Evolutionary conservation across 2,329 filamentous ascomycete species (phyloP).

Genomic region (Sporothrix phasma): DNA sequence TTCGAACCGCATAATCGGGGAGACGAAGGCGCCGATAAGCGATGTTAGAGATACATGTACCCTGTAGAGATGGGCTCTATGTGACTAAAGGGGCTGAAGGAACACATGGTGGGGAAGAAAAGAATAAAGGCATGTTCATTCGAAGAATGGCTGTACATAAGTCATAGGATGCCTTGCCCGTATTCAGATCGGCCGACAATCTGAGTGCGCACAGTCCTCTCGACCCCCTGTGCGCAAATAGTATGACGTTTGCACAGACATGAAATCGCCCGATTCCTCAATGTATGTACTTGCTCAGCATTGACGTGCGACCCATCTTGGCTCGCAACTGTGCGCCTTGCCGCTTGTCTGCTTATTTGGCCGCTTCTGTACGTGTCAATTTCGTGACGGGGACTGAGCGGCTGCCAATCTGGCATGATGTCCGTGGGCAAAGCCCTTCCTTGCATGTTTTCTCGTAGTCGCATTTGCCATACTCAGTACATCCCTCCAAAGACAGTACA

Average conservation of each 20-base stretch:
- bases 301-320: not conserved
- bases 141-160: too few species aligned
- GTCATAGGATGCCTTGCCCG: too few species aligned
- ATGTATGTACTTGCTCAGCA: too few species aligned
- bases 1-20: constrained; percentile 10
- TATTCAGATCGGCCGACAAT: not conserved
- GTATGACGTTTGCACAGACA: not conserved
- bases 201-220: not conserved
- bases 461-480: too few species aligned
- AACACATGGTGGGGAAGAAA: too few species aligned
- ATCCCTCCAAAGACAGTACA: too few species aligned
- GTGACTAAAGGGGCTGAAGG: not conserved
- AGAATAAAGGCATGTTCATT: too few species aligned
- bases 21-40: not conserved
- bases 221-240: not conserved
- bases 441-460: too few species aligned
- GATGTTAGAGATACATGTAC: not conserved
- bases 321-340: not conserved
- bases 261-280: too few species aligned
- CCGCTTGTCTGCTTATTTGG: not conserved
- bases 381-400: not conserved
- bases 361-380: not conserved
- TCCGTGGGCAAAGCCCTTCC: not conserved
- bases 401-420: not conserved
- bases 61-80: not conserved